These are phyloP conservation scores for Penicillium cataractarum DNA, from an alignment of 495 filamentous ascomycete genomes.

Conservation along the genomic window DNA sequence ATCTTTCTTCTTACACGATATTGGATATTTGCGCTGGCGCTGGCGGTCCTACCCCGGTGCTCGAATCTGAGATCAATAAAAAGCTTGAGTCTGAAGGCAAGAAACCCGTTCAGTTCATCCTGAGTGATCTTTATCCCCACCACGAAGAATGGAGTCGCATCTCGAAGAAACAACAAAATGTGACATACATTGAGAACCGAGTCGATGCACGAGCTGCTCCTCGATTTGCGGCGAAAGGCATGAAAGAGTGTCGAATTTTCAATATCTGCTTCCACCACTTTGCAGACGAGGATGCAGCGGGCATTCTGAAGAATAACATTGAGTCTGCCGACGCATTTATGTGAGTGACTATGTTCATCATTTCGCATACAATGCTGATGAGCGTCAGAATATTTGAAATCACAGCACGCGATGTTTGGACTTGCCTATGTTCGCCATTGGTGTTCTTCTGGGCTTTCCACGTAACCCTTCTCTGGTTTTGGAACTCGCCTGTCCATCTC, in stretches of 20 bases:
- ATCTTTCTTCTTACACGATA: background rate
- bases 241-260: background rate
- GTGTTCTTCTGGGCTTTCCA: background rate
- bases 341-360: background rate
- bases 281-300: background rate
- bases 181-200: background rate
- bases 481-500: background rate
- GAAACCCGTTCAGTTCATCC: background rate
- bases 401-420: background rate
- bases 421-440: background rate
- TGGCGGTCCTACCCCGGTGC: background rate
- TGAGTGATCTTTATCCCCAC: background rate
- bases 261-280: constrained; percentile 1
- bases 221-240: background rate
- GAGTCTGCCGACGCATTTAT: background rate
- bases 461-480: background rate
- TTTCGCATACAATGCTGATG: background rate
- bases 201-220: background rate
- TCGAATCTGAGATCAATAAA: background rate
- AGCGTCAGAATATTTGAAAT: background rate
- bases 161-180: background rate
- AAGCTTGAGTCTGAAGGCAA: background rate
- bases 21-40: background rate
- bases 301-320: background rate
- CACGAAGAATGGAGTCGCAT: background rate